Base-by-base conservation (phyloP, 768 basidiomycete genomes). In the Candolleomyces eurysporus region DNA sequence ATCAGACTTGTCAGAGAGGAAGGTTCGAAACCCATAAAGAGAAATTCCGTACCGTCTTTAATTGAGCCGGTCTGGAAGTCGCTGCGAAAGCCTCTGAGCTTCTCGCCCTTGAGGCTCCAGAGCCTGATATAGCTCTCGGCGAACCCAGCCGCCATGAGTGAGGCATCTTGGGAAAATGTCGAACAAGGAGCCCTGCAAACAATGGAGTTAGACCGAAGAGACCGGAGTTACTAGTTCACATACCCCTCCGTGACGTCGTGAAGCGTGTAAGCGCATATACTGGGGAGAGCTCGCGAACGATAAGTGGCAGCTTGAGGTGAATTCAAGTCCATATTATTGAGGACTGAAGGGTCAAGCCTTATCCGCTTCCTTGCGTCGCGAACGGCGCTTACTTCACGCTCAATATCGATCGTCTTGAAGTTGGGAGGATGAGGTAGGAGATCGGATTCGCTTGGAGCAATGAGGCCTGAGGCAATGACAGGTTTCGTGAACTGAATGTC, bases 191-290 rank as follows among this genome's bases (percentile, higher is more conserved):
- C 81, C 30, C 96, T 98, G 66, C 54, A 55, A 60, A 19, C 36
- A 26, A 22, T 52, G 17, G 26, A 21, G 16, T 57, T 39, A 63
- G 22, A 58, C 40, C n/a, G 50, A 63, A 53, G 40, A 42, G 13
- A n/a, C 36, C 16, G 39, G 40, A 45, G 49, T 19, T 26, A 21
- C 14, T 43, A 52, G 36, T 36, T 36, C 8, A 11, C 89, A 68
- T 70, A 97, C 96, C 94, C 92, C 77, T 98, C 96, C n/a, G 89
- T 88, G 2, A 91, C 87, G 68, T 98, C 95, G 71, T 97, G 96
- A 46, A 99, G 70, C 4, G 97, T 98, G 69, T 97, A 98, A 6
- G 93, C 88, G 66, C 96, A 97, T 58, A 98, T 88, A 66, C 96
- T 98, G 2, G 96, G 96, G 59, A 96, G 75, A 48, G 89, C 90